A percentile compares a stretch with the other conserved stretches of the same genome.
Conservation (phyloP, 2,329 filamentous ascomycete species). For the Aspergillus eucalypticola region DNA sequence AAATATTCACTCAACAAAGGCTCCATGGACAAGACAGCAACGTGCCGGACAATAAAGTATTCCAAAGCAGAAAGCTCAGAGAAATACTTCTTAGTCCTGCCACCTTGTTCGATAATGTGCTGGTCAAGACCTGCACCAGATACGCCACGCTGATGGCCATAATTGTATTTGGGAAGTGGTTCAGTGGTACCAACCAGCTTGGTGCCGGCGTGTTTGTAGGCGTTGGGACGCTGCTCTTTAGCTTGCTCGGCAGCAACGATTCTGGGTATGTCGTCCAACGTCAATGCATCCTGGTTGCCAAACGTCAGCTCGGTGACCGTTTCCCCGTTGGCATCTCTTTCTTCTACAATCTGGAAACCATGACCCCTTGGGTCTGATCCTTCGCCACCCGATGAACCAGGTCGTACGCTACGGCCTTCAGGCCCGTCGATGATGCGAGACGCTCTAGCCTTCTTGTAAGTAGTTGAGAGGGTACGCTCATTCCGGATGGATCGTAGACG, state of each 20-base stretch:
- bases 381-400: slow-evolving; percentile 70
- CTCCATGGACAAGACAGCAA: slow-evolving; percentile 93
- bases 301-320: slow-evolving; percentile 79
- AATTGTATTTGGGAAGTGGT: slow-evolving; percentile 65
- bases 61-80: slow-evolving; percentile 93
- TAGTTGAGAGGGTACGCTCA: slow-evolving; percentile 91
- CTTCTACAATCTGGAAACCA: slow-evolving; percentile 77
- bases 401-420: slow-evolving; percentile 65
- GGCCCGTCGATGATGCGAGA: slow-evolving; percentile 92
- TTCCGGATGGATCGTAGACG: slow-evolving; percentile 88
- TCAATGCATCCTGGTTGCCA: slow-evolving; percentile 85
- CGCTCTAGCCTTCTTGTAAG: slow-evolving; percentile 83
- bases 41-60: slow-evolving; percentile 94
- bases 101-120: slow-evolving; percentile 54
- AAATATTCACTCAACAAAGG: slow-evolving; percentile 88
- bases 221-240: slow-evolving; percentile 80
- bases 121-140: slow-evolving; percentile 55
- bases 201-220: slow-evolving; percentile 72
- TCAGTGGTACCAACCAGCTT: slow-evolving; percentile 62
- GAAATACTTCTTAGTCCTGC: slow-evolving; percentile 77
- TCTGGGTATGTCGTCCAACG: slow-evolving; percentile 90
- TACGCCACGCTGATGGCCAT: slow-evolving; percentile 68
- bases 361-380: slow-evolving; percentile 53
- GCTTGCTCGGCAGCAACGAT: slow-evolving; percentile 96
- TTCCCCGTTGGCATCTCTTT: slow-evolving; percentile 68